Base-by-base conservation (phyloP, 164 flowering plant species). In the Nymphaea thermarum region DNA sequence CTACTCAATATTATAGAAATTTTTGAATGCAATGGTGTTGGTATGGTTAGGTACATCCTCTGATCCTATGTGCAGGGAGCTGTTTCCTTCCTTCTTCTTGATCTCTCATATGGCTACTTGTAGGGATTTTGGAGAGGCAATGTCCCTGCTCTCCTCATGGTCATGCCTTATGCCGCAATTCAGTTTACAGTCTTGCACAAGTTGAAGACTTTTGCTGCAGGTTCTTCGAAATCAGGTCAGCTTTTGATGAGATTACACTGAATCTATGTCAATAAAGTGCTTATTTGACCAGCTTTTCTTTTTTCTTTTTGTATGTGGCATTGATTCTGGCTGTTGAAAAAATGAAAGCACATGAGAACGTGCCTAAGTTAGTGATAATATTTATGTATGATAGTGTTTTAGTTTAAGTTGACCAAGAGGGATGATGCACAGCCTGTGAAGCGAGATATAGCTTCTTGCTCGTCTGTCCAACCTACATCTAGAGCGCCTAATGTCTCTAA, bases 81-180 rank as follows among this genome's bases (percentile, higher is more conserved):
- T 47, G 55, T 47, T 47, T 47, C 3, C 55, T 8, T 51, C 14
- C 12, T 15, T 51, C 14, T 51, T 8, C 14, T 51, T 51, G 14
- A 51, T 51, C 57, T 51, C 57, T 51, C 57, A 51, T 51, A 51
- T 51, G 14, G 57, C 47, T 47, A 60, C 15, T 44, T 63, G 66
- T 78, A 90, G 98, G 98, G 98, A 43, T 91, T 94, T 79, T 94
- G 98, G 98, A 86, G 97, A 63, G 98, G 98, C 43, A 94, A 91
- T 84, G 96, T 91, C 70, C 98, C 98, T 1, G 98, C 96, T 7
- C 79, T 94, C 43, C 95, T 94, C 60, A 91, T 94, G 97, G 97
- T 89, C 70, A 87, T 94, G 98, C 97, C 96, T 51, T 93, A 93
- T 67, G 85, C 91, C 59, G 85, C 98, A 45, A 91, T 93, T 71